phyloP scores from a whole-genome alignment of 805 yeast genomes.

The Cyberlindnera subsufficiens region DNA sequence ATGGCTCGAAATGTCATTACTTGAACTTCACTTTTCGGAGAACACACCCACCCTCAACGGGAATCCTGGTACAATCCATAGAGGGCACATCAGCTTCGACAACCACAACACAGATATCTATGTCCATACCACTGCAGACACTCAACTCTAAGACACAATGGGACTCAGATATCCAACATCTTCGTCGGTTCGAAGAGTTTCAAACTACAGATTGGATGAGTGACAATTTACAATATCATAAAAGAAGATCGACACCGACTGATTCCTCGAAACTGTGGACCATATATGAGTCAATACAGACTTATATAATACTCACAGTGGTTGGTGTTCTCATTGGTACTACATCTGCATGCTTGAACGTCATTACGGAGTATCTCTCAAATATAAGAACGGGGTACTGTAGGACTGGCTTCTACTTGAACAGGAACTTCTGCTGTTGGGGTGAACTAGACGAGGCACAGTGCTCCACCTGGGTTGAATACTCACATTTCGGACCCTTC shows the following conservation, averaged over 20 bases:
- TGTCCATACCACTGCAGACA: constrained; percentile 3
- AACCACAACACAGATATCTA: background rate
- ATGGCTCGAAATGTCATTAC: no score
- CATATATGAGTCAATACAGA: constrained; percentile 18
- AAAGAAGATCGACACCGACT: constrained; percentile 4
- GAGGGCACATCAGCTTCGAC: no score
- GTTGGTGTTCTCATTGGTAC: constrained; percentile 78
- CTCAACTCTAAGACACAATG: constrained; percentile 6
- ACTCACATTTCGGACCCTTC: constrained; percentile 43
- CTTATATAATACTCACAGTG: constrained; percentile 66
- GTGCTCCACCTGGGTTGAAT: constrained; percentile 66
- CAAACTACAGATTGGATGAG: constrained; percentile 67
- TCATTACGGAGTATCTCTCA: constrained; percentile 83
- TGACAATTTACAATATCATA: constrained; percentile 49
- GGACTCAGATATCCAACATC: constrained; percentile 10
- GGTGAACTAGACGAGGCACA: constrained; percentile 38
- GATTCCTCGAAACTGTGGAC: constrained; percentile 7
- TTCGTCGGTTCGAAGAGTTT: constrained; percentile 51
- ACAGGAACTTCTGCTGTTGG: constrained; percentile 78
- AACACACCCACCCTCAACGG: background rate
- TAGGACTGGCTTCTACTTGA: constrained; percentile 59
- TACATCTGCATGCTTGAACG: constrained; percentile 76
- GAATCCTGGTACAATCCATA: no score
- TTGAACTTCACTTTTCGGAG: background rate
- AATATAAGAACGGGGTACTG: constrained; percentile 79